Evolutionary conservation across 495 filamentous ascomycete species (phyloP).

Genomic region (Talaromyces borbonicus): DNA sequence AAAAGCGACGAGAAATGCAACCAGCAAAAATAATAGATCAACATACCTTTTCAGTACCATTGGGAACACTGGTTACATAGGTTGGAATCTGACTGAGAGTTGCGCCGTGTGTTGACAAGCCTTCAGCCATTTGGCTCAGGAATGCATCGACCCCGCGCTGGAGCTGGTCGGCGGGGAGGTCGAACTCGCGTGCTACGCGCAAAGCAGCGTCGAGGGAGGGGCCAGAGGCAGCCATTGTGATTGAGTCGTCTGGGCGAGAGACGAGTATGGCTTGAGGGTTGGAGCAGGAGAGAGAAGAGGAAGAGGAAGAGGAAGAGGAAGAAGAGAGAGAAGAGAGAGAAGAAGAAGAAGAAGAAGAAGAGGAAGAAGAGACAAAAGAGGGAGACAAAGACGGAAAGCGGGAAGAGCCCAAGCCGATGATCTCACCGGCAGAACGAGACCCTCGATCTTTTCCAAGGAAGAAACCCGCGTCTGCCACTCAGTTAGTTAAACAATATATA

Average conservation of each 20-base stretch:
- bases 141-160: slow-evolving; percentile 76
- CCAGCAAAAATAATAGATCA: background rate
- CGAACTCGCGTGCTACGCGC: slow-evolving; percentile 75
- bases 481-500: too few species aligned
- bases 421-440: slow-evolving; percentile 4
- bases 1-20: slow-evolving; percentile 3
- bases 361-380: background rate
- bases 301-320: slow-evolving; percentile 6
- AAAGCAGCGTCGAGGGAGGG: slow-evolving; percentile 48
- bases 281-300: slow-evolving; percentile 3
- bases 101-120: slow-evolving; percentile 64
- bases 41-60: slow-evolving; percentile 82
- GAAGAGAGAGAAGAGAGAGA: slow-evolving; percentile 6
- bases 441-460: background rate
- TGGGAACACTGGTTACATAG: slow-evolving; percentile 89
- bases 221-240: slow-evolving; percentile 2
- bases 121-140: slow-evolving; percentile 77
- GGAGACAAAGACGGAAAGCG: background rate
- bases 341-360: slow-evolving; percentile 5
- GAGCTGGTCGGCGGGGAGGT: slow-evolving; percentile 71
- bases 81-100: slow-evolving; percentile 93
- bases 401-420: background rate
- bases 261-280: too few species aligned
- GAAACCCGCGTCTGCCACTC: slow-evolving; percentile 1
- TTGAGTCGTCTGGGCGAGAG: slow-evolving; percentile 7